A percentile compares a stretch with the other conserved stretches of the same genome.
Evolutionary conservation across 2,329 filamentous ascomycete genomes (phyloP).

Genomic region (Paramyrothecium sp.): DNA sequence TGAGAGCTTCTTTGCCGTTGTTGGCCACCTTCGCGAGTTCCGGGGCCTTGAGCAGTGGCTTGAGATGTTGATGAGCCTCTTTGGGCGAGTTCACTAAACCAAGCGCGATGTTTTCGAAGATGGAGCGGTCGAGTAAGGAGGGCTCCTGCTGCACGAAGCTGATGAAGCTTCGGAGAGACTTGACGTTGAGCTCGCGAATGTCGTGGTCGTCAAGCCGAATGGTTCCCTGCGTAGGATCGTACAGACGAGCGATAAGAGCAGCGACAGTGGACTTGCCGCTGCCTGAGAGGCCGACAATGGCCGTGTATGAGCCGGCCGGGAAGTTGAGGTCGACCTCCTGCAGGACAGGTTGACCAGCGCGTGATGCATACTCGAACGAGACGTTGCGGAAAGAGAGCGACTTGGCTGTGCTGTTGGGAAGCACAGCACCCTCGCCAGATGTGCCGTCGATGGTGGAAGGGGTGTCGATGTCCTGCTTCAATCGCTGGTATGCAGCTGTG

Average conservation of each 20-base stretch:
- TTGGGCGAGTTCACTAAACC: constrained; percentile 44
- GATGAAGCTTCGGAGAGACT: constrained; percentile 37
- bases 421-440: constrained; percentile 37
- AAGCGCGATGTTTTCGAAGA: constrained; percentile 50
- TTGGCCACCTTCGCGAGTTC: constrained; percentile 48
- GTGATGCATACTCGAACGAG: constrained; percentile 42
- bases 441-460: constrained; percentile 43
- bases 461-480: constrained; percentile 57
- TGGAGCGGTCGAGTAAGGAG: constrained; percentile 42
- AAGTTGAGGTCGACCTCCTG: constrained; percentile 43
- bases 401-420: constrained; percentile 36
- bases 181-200: constrained; percentile 46
- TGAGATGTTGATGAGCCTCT: constrained; percentile 37
- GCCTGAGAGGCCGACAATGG: constrained; percentile 57
- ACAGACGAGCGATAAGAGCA: constrained; percentile 54
- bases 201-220: constrained; percentile 47
- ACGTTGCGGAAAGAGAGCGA: constrained; percentile 38
- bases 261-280: constrained; percentile 58
- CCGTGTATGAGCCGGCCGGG: constrained; percentile 50
- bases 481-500: constrained; percentile 54
- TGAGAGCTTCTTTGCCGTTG: constrained; percentile 46
- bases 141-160: constrained; percentile 46
- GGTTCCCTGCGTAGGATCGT: constrained; percentile 50
- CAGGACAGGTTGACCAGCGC: constrained; percentile 39
- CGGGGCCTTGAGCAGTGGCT: constrained; percentile 45